Percentiles rank a stretch among this genome's conserved stretches.
phyloP scores from a whole-genome alignment of 1,284 basidiomycete genomes.

The Leccinum pachyderme region DNA sequence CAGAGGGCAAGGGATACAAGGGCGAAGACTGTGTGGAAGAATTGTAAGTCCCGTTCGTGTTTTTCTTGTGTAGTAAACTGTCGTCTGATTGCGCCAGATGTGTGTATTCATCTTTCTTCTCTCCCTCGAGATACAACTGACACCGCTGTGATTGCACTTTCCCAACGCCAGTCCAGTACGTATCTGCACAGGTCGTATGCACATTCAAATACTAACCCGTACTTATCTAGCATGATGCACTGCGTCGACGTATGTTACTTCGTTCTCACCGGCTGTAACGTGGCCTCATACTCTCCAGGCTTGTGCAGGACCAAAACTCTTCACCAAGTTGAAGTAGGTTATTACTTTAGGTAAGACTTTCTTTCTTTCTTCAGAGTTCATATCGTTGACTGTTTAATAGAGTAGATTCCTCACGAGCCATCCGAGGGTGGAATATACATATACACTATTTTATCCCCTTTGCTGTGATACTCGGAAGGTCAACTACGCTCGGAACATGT shows the following conservation, averaged over 20 bases:
- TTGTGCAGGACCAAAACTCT: conserved; percentile 81
- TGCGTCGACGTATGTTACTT: conserved; percentile 72
- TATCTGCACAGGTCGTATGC: conserved; percentile 14
- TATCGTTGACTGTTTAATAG: conserved; percentile 10
- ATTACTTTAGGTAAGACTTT: conserved; percentile 22
- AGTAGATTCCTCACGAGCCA: conserved; percentile 15
- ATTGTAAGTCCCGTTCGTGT: conserved; percentile 50
- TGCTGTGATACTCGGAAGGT: neutral
- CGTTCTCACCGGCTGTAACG: neutral
- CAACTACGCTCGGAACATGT: neutral
- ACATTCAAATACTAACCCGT: conserved; percentile 9
- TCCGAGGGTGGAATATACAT: conserved; percentile 11
- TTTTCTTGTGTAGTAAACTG: conserved; percentile 8
- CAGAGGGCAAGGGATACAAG: conserved; percentile 78
- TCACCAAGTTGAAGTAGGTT: conserved; percentile 57
- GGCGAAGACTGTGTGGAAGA: conserved; percentile 92
- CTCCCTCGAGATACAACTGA: conserved; percentile 10
- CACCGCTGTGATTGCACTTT: conserved; percentile 7
- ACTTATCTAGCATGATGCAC: conserved; percentile 74
- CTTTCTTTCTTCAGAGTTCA: neutral
- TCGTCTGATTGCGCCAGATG: conserved; percentile 39
- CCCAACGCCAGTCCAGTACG: conserved; percentile 59
- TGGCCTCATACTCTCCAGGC: conserved; percentile 36
- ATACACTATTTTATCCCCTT: neutral
- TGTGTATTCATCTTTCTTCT: conserved; percentile 37